Evolutionary conservation across 2,329 filamentous ascomycete genomes (phyloP), one percentile per base, ranked within the genome.

Genomic region (Stachybotrys elegans): DNA sequence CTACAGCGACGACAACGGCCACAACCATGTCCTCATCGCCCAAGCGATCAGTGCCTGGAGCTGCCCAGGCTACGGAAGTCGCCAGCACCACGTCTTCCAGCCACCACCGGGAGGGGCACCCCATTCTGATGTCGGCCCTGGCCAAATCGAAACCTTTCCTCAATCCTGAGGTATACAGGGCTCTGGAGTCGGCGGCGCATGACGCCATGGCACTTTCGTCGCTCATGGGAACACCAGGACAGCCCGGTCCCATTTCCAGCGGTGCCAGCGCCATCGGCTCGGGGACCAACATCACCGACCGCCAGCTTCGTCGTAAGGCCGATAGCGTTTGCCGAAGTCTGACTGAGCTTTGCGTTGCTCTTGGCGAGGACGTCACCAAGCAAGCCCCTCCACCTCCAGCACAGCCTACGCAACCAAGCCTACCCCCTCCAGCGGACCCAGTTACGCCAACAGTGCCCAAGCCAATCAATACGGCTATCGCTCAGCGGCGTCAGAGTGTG

Each of bases 21-120:
- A 97, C 93, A 1, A 95, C 91, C 2, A 79, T 95, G 56, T 96
- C 91, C 6, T 87, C 84, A 2, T 96, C 92, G 0, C 93, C 93
- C 1, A 92, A 91, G 59, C 82, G 86, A 55, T 51, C 57, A n/a
- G 53, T 46, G 17, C 53, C 46, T 13, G 49, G 46, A 12, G 38
- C 38, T n/a, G 48, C 51, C 5, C 59, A 59, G 16, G 37, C 48
- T 6, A 45, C 51, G 4, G 61, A 64, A 17, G 73, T 72, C 17
- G 59, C 67, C 22, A 67, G 65, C 25, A 69, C 63, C 43, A 64
- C 65, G 7, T 71, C 65, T 2, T 62, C 63, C 3, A 19, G 16
- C 5, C 34, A 36, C 17, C 70, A 71, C 12, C 71, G 68, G 40
- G 86, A 84, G 40, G 70, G 81, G 5, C 88, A 95, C 54, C 88